These are phyloP conservation scores for Blakeslea trispora DNA, from an alignment of 371 early-diverging fungal species.

Conservation along the genomic window DNA sequence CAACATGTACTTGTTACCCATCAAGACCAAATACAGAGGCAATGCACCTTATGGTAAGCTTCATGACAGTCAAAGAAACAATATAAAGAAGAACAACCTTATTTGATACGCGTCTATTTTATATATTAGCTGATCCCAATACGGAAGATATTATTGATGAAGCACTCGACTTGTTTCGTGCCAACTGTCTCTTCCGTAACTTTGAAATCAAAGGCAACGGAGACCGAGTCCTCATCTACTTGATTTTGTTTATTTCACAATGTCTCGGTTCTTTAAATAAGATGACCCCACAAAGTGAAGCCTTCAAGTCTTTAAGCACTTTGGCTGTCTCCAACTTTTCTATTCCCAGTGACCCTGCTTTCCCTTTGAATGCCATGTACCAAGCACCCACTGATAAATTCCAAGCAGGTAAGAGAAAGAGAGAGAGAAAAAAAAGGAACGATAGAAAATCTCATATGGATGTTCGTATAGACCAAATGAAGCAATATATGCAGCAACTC, in stretches of 20 bases:
- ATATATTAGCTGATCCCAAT: conserved; percentile 51
- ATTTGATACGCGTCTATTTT: too few relatives aligned
- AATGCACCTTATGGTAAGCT: conserved; percentile 70
- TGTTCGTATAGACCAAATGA: conserved; percentile 75
- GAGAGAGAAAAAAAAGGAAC: too few relatives aligned
- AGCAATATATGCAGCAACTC: conserved; percentile 31
- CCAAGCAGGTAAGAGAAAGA: conserved; percentile 69
- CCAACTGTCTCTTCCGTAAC: conserved; percentile 96
- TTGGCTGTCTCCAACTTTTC: conserved; percentile 87
- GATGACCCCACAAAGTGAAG: conserved; percentile 66
- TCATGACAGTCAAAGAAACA: background rate
- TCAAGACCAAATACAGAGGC: conserved; percentile 87
- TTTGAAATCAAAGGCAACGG: conserved; percentile 95
- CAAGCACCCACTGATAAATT: conserved; percentile 69
- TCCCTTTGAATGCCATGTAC: conserved; percentile 91
- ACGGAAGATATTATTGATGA: conserved; percentile 93
- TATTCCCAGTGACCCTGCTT: conserved; percentile 90
- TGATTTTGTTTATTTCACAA: conserved; percentile 90
- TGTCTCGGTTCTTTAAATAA: conserved; percentile 75
- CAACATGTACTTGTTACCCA: conserved; percentile 85
- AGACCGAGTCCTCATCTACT: conserved; percentile 93
- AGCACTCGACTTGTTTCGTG: conserved; percentile 88
- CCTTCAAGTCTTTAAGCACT: conserved; percentile 74
- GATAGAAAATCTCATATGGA: too few relatives aligned
- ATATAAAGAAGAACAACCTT: too few relatives aligned